Conservation (phyloP, 1,284 basidiomycete species). For the Abortiporus biennis region DNA sequence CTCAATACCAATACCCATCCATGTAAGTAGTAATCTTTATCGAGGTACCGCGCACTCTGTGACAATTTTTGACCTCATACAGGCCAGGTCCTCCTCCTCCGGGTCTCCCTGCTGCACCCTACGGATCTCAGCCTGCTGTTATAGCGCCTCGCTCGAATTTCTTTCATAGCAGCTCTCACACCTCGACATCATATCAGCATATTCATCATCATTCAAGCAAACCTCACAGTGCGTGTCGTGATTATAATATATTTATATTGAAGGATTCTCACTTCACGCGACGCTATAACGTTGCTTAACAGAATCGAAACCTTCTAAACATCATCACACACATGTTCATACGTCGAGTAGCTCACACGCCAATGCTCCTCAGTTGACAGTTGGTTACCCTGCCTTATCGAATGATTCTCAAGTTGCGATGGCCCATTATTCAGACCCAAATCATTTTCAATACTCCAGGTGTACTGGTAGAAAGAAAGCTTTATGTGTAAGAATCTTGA, state of each 20-base stretch:
- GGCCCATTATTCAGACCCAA: not conserved
- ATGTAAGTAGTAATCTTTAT: slow-evolving; percentile 1
- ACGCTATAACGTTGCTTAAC: no score
- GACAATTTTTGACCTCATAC: not conserved
- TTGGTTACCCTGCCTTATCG: not conserved
- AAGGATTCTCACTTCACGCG: no score
- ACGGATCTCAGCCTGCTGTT: not conserved
- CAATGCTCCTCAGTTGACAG: not conserved
- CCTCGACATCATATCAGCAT: not conserved
- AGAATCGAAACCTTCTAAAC: no score
- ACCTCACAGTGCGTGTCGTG: slow-evolving; percentile 2
- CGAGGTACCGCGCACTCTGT: not conserved
- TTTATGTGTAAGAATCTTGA: slow-evolving; percentile 48
- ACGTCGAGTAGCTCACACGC: not conserved
- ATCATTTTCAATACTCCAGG: slow-evolving; percentile 44
- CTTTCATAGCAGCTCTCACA: not conserved
- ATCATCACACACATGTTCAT: not conserved
- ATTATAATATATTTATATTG: no score
- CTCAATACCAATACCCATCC: not conserved
- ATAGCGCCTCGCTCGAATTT: not conserved
- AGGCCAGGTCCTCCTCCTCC: not conserved
- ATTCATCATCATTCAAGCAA: not conserved
- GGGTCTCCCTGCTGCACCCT: not conserved
- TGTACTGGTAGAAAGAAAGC: slow-evolving; percentile 72
- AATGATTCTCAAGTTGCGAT: not conserved